Evolutionary conservation across 176 grass and related monocot species (phyloP), one percentile per base, ranked within the genome.

Genomic region (Tillandsia fasciculata): DNA sequence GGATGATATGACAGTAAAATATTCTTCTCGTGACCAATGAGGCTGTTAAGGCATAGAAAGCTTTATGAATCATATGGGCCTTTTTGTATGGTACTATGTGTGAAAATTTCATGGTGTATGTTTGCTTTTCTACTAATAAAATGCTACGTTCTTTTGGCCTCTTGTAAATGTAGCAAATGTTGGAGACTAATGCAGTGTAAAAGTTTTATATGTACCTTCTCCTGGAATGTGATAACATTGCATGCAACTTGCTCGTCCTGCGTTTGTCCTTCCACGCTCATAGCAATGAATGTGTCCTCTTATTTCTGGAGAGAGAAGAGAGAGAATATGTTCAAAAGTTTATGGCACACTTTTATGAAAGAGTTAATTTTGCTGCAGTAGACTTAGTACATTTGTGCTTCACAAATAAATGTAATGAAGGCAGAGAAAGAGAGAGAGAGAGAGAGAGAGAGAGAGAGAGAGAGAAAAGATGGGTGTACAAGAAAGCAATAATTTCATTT

Each of bases 21-120:
- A 49, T 67, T 67, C 65, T 67, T 67, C 33, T 67, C 65, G 65
- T 67, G 65, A 67, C 28, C 28, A 67, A 49, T 67, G 13, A 67
- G 65, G 27, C 65, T 67, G 65, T 67, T 49, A 49, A 27, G 2
- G 33, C 65, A 48, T 67, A 67, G 33, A 17, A 17, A 67, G 28
- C 28, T 5, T 22, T 49, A 48, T 17, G 12, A 29, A 67, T 67
- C 15, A 49, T 67, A n/a, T 49, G 33, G 10, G 7, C 14, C 65
- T 67, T 67, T 67, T 67, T 67, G 65, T 67, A 48, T 67, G 42
- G 33, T 49, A 67, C 29, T 48, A 9, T 67, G 65, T 33, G 13
- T 67, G 48, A 48, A 15, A 47, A 48, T 67, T 67, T 48, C 42
- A 15, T 12, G 33, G 65, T n/a, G 48, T 67, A 67, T 67, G 29